Conservation (phyloP, 2,329 filamentous ascomycete species). For the Botrytis galanthina region DNA sequence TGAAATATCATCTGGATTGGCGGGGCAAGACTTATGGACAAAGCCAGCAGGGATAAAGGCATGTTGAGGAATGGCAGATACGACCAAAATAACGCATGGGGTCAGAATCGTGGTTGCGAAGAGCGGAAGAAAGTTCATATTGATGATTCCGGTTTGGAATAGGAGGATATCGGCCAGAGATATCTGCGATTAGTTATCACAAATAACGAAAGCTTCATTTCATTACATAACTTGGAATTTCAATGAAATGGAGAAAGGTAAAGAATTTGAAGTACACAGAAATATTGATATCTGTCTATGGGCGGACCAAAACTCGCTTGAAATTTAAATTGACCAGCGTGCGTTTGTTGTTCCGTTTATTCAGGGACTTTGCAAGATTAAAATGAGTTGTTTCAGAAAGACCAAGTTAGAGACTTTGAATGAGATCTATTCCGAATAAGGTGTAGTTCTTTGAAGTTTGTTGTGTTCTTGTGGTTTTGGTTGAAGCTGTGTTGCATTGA, state of each 20-base stretch:
- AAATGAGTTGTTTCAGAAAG: background rate
- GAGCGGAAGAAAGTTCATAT: background rate
- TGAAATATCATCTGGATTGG: background rate
- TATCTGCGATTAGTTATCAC: background rate
- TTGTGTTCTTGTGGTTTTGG: background rate
- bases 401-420: accelerated
- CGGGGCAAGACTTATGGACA: background rate
- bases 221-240: background rate
- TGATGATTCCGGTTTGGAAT: background rate
- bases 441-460: background rate
- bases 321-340: background rate
- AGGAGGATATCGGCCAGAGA: background rate
- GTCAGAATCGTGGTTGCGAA: background rate
- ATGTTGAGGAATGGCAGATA: background rate
- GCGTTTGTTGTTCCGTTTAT: background rate
- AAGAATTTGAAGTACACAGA: background rate
- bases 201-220: background rate
- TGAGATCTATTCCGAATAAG: background rate
- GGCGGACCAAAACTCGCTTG: background rate
- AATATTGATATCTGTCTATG: background rate
- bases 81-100: background rate
- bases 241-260: background rate
- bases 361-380: background rate
- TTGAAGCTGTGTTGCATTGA: background rate
- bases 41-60: background rate